Conservation (phyloP, 2,329 filamentous ascomycete species). For the Westerdykella ornata region DNA sequence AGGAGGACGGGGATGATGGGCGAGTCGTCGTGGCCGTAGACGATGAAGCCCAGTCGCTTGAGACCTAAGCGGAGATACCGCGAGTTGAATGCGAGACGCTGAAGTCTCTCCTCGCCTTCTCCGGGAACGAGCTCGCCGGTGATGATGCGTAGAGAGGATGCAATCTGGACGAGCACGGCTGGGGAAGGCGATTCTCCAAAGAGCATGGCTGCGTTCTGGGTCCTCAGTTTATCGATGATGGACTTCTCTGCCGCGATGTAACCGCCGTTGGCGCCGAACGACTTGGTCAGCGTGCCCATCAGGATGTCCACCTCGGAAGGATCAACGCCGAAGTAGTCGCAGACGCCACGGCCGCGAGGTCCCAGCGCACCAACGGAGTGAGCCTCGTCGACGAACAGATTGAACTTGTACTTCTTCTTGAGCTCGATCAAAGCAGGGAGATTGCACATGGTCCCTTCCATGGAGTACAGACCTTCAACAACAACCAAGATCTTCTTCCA, state of each 20-base stretch:
- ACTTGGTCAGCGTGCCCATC: slow-evolving; percentile 98
- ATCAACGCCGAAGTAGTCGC: slow-evolving; percentile 93
- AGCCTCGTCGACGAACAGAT: slow-evolving; percentile 91
- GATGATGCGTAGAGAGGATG: slow-evolving; percentile 80
- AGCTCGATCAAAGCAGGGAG: slow-evolving; percentile 80
- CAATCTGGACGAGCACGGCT: slow-evolving; percentile 84
- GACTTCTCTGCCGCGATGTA: slow-evolving; percentile 85
- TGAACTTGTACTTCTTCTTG: slow-evolving; percentile 95
- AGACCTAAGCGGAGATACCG: slow-evolving; percentile 94
- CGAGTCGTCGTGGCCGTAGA: slow-evolving; percentile 95
- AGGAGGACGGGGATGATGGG: slow-evolving; percentile 92
- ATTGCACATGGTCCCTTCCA: slow-evolving; percentile 99
- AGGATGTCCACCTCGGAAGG: slow-evolving; percentile 84
- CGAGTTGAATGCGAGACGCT: slow-evolving; percentile 96
- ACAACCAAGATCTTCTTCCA: slow-evolving; percentile 99
- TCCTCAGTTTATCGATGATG: slow-evolving; percentile 86
- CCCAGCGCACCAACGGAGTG: slow-evolving; percentile 93
- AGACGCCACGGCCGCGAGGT: slow-evolving; percentile 82
- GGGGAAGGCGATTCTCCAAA: slow-evolving; percentile 85
- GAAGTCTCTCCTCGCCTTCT: slow-evolving; percentile 90
- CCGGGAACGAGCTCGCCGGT: slow-evolving; percentile 79
- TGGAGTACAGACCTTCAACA: slow-evolving; percentile 95
- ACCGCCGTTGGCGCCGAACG: slow-evolving; percentile 94
- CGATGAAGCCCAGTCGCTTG: slow-evolving; percentile 93
- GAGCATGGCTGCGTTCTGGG: slow-evolving; percentile 76